Evolutionary conservation across 495 filamentous ascomycete genomes (phyloP).

Genomic region (Aspergillus sclerotiicarbonarius): DNA sequence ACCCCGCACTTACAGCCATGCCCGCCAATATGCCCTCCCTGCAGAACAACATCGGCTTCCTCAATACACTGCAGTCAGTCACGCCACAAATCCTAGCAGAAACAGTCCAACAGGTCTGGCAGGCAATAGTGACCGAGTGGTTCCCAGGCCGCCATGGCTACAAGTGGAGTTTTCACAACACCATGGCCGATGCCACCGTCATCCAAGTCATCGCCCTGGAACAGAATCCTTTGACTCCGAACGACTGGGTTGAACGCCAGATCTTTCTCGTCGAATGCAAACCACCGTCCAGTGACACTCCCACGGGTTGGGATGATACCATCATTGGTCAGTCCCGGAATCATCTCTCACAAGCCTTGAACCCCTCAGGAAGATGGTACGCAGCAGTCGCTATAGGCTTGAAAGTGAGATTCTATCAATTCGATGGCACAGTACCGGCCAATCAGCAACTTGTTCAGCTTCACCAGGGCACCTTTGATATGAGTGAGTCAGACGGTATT

Average conservation of each 20-base stretch:
- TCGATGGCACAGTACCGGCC: not conserved
- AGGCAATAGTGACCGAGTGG: not conserved
- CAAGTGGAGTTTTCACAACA: constrained; percentile 4
- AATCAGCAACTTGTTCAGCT: not conserved
- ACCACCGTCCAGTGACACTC: constrained; percentile 2
- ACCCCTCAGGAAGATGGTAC: not conserved
- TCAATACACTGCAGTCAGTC: not conserved
- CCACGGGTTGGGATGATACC: constrained; percentile 3
- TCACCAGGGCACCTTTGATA: constrained; percentile 5
- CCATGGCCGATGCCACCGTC: constrained; percentile 1
- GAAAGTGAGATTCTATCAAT: constrained; percentile 8
- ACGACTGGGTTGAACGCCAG: not conserved
- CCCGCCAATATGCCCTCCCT: not conserved
- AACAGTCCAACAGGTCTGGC: constrained; percentile 3
- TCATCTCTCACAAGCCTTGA: not conserved
- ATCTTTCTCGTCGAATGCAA: constrained; percentile 8
- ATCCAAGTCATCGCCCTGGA: constrained; percentile 4
- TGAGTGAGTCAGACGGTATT: not conserved
- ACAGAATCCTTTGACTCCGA: not conserved
- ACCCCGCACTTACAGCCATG: not conserved
- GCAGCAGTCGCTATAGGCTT: constrained; percentile 5
- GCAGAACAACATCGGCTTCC: constrained; percentile 1
- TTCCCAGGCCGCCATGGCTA: constrained; percentile 7
- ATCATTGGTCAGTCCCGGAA: not conserved
- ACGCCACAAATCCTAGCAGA: not conserved